phyloP scores from a whole-genome alignment of 2,329 filamentous ascomycete genomes.

The Fusarium praegraminearum region DNA sequence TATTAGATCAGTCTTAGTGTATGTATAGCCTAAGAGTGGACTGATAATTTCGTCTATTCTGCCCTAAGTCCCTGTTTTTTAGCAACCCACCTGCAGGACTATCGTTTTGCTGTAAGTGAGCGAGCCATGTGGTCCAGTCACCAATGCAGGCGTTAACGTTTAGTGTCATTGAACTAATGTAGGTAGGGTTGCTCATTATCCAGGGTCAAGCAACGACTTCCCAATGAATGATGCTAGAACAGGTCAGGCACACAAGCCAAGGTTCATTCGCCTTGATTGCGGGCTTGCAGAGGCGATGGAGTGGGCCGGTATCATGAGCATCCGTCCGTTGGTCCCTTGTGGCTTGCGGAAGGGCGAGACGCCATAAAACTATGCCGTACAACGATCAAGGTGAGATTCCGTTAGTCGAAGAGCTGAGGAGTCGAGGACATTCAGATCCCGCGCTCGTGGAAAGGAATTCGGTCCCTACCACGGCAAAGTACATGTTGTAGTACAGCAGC shows the following conservation, averaged over 20 bases:
- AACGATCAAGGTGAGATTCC: constrained; percentile 21
- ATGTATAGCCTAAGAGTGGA: too few species aligned
- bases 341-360: constrained; percentile 31
- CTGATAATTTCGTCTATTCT: too few species aligned
- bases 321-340: constrained; percentile 24
- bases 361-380: not conserved
- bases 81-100: too few species aligned
- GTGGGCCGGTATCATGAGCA: constrained; percentile 10
- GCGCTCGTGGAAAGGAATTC: constrained; percentile 18
- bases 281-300: not conserved
- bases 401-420: constrained; percentile 8
- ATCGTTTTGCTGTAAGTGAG: constrained; percentile 5
- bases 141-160: constrained; percentile 7
- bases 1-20: too few species aligned
- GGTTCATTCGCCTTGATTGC: constrained; percentile 1
- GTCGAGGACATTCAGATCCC: constrained; percentile 18
- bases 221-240: constrained; percentile 15
- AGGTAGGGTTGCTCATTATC: not conserved
- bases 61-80: too few species aligned
- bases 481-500: not conserved
- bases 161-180: not conserved
- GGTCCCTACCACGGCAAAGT: not conserved
- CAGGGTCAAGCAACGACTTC: constrained; percentile 32
- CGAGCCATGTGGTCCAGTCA: constrained; percentile 12
- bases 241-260: constrained; percentile 2